Base-by-base conservation (phyloP, 257 asterid genomes). In the Fraxinus pennsylvanica region DNA sequence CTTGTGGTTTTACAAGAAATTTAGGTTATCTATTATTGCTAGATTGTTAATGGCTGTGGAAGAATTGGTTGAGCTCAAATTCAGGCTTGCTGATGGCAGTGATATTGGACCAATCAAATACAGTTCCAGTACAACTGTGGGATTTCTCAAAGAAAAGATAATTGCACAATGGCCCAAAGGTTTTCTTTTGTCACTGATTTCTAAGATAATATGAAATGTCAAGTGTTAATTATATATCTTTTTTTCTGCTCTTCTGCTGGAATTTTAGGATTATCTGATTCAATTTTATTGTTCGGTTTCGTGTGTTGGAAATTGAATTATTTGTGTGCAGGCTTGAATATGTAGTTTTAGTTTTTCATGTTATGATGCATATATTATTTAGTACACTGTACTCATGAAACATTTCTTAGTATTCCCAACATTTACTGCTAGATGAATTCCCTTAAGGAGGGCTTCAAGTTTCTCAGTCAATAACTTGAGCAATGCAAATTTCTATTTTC, bases 21-120 rank as follows among this genome's bases (percentile, higher is more conserved):
- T 82, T 82, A 74, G 85, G 82, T 66, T 41, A n/a, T 52, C 36
- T 9, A 14, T 54, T 61, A 45, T 30, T 78, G 50, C 32, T 57
- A 78, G 84, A 82, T 84, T 27, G 73, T 78, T 12, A 54, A 94
- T 94, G 98, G 96, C 94, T 88, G 92, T 78, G 80, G 92, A 90
- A 85, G 98, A 94, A 81, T 87, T 92, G 90, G 88, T 94, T 73
- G 96, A 92, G 50, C 83, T 94, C 82, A 94, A 91, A 86, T 94
- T 94, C 85, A 91, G 98, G 89, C 97, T 94, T 80, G 96, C 96
- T 80, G 98, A 94, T 88, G 97, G 97, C 72, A 89, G 90, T 89
- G 98, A 94, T 66, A 92, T 94, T 82, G 98, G 98, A 73, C 98
- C 98, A 21, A 90, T 78, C 92, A 90, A 91, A 89, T 92, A 86